Evolutionary conservation across 1,284 basidiomycete species (phyloP), one percentile per base, ranked within the genome.

Genomic region (Ceratobasidium theobromae): DNA sequence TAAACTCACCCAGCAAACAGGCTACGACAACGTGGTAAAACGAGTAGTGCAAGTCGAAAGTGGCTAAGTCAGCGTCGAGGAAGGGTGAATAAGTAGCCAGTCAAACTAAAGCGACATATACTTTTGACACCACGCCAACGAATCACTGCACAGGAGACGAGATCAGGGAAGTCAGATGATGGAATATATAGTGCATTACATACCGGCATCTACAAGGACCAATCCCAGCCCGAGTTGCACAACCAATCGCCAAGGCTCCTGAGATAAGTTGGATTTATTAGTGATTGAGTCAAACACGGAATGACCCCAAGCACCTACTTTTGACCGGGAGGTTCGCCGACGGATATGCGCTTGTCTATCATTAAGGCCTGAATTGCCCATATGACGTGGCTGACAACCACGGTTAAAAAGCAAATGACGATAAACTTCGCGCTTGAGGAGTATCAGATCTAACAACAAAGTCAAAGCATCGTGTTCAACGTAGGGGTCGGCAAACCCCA

Each of bases 381-480:
- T 28, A 35, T 51, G 60, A 52, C 68, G 65, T 28, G 69, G 69
- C 65, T 67, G 46, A 3, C 86, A 78, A 3, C 86, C 90, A 46
- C 91, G 81, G 72, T 97, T 97, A 75, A 91, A 96, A n/a, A 97
- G 78, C 25, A 97, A 77, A 77, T 97, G 94, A 12, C 91, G 81
- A 74, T 91, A 96, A 1, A 95, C 93, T 23, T 86, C 86, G 21
- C 90, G 82, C 75, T 95, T 96, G 46, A 96, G 82, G 27, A 96
- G 81, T 60, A 96, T 89, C 8, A 96, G 80, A 75, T 96, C 94
- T 48, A 96, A 80, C 1, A 93, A 77, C 21, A 96, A 79, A 0
- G 87, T 86, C 55, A 95, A 78, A 0, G 82, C 78, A 70, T 94
- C 92, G 70, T 95, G 89, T 74, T 96, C 93, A 68, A 96, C 91